Conservation (phyloP, 75 land plant genomes). For the Cunninghamia lanceolata region DNA sequence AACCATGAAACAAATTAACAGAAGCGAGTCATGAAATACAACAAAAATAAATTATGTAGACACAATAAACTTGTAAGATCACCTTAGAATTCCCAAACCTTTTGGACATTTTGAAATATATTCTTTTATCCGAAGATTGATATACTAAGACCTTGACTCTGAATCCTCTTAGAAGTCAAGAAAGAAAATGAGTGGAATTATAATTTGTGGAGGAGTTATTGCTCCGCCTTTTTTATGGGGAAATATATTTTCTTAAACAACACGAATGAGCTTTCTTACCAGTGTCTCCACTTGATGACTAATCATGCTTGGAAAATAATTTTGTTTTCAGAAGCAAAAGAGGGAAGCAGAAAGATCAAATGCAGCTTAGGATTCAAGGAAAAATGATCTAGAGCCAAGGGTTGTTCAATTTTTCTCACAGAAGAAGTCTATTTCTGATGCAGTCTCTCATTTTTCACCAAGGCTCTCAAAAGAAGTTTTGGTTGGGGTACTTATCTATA, state of each 20-base stretch:
- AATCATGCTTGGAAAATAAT: neutral
- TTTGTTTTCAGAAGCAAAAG: slow-evolving; percentile 41
- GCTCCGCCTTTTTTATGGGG: neutral
- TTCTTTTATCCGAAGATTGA: too few species aligned
- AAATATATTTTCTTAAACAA: neutral
- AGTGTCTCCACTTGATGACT: neutral
- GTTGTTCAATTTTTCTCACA: slow-evolving; percentile 51
- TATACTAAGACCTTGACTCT: too few species aligned
- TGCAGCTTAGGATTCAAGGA: slow-evolving; percentile 8
- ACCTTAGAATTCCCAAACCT: neutral
- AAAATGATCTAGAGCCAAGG: slow-evolving; percentile 16
- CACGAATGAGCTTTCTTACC: neutral
- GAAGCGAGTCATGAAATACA: neutral
- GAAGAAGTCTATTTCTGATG: slow-evolving; percentile 44
- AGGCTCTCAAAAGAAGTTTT: slow-evolving; percentile 52
- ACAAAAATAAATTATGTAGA: neutral
- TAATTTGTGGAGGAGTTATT: neutral
- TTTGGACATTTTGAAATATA: neutral
- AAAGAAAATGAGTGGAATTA: neutral
- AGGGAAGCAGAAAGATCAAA: slow-evolving; percentile 18
- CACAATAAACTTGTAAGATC: neutral
- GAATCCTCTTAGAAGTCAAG: too few species aligned
- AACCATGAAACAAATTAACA: neutral
- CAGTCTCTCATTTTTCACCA: slow-evolving; percentile 14
- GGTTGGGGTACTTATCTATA: slow-evolving; percentile 31